A percentile compares a stretch with the other conserved stretches of the same genome.
These are phyloP conservation scores for Diutina neorugosa DNA, from an alignment of 1,139 yeast species.

Conservation along the genomic window DNA sequence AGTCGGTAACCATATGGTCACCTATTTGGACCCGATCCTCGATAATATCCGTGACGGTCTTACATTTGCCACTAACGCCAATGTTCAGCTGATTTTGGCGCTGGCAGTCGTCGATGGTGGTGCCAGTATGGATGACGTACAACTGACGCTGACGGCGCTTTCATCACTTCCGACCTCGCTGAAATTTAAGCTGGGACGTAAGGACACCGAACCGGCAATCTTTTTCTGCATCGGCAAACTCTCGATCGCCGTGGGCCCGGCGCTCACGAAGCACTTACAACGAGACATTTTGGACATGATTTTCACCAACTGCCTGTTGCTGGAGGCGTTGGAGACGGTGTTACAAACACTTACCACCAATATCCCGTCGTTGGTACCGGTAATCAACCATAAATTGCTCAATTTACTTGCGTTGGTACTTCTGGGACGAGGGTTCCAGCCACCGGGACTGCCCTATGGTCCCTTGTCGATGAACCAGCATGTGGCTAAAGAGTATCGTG, in stretches of 20 bases:
- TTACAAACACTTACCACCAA: constrained; percentile 53
- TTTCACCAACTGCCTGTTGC: constrained; percentile 66
- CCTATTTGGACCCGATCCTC: constrained; percentile 76
- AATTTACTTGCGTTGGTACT: constrained; percentile 67
- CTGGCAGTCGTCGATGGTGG: constrained; percentile 24
- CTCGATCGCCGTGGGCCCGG: constrained; percentile 90
- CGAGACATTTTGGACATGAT: constrained; percentile 71
- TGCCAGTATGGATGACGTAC: constrained; percentile 8
- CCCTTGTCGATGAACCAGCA: constrained; percentile 48
- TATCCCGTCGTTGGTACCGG: constrained; percentile 69
- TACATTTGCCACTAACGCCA: constrained; percentile 29
- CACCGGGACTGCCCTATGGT: constrained; percentile 85
- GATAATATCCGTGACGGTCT: constrained; percentile 79
- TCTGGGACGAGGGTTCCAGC: constrained; percentile 70
- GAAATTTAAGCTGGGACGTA: constrained; percentile 48
- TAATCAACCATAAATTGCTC: constrained; percentile 60
- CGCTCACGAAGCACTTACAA: constrained; percentile 78
- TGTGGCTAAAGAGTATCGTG: constrained; percentile 67
- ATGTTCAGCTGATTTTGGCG: constrained; percentile 31
- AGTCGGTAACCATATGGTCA: constrained; percentile 78
- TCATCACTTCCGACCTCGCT: constrained; percentile 20
- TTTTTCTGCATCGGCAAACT: constrained; percentile 83
- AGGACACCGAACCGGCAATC: constrained; percentile 76
- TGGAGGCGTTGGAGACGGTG: constrained; percentile 69
- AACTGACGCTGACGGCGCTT: constrained; percentile 13